Base-by-base conservation (phyloP, 2,329 filamentous ascomycete species). In the Aspergillus awamori region DNA sequence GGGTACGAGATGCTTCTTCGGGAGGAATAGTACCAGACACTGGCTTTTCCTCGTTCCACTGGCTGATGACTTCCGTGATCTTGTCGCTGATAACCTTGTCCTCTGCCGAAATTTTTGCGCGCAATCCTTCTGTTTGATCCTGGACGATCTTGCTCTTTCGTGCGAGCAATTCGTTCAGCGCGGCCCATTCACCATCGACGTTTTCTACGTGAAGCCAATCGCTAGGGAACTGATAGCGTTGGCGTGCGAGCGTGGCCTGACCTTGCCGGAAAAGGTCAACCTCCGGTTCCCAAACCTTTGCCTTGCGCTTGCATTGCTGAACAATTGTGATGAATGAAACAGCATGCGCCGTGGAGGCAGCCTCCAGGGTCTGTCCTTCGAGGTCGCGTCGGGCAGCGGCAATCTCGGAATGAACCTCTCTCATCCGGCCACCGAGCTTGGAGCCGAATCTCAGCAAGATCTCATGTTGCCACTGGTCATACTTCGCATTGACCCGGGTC, bases 381-480 rank as follows among this genome's bases (percentile, higher is more conserved):
- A 99, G 85, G 69, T 97, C 92, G 68, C 90, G 89, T 24, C 94
- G 87, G 8, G 94, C 92, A 77, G 93, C 93, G 70, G 96, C 91
- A 62, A 99, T 90, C 64, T 98, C 94, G 11, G 90, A 89, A 69
- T 95, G 93, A 4, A 97, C 89, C 71, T 99, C 95, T 53, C 92
- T 87, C 88, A 98, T 96, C 53, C 93, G 91, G 65, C 87, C 90
- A 51, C 93, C 92, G 49, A 99, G 89, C 59, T 95, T 92, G 59
- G 86, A 85, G 39, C 93, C 95, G 77, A 99, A 99, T 74, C 97
- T 97, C 69, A 91, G 86, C 39, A 98, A 83, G 58, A 99, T 96
- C 67, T 99, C 95, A 70, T 97, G 92, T 76, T 99, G 95, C 95
- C 96, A 99, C 76, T 98, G 94, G 74, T 99, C 96, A 74, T 99